A percentile compares a stretch with the other conserved stretches of the same genome.
Conservation (phyloP, 2,329 filamentous ascomycete species). For the Colletotrichum chrysophilum region DNA sequence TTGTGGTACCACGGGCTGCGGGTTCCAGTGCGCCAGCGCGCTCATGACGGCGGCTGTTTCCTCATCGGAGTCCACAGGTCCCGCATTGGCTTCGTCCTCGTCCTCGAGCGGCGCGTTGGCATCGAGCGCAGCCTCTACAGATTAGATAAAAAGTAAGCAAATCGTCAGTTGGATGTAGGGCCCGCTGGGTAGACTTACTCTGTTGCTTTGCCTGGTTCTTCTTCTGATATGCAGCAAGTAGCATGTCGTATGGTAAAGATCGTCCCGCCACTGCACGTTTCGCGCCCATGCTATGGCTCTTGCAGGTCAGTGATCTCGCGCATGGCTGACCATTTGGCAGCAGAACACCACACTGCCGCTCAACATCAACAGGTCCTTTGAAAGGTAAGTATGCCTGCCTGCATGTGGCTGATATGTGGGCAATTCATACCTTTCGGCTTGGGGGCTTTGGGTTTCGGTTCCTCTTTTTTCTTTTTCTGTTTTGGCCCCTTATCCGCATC, state of each 20-base stretch:
- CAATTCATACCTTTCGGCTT: slow-evolving; percentile 75
- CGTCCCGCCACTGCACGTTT: slow-evolving; percentile 88
- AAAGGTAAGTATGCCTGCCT: not conserved
- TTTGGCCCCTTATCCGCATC: slow-evolving; percentile 85
- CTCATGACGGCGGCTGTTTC: slow-evolving; percentile 90
- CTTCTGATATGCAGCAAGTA: slow-evolving; percentile 88
- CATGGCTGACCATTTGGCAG: slow-evolving; percentile 86
- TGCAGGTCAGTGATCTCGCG: slow-evolving; percentile 88
- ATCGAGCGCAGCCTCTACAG: slow-evolving; percentile 88
- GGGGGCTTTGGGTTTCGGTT: slow-evolving; percentile 80
- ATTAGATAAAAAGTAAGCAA: not conserved
- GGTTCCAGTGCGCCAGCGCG: slow-evolving; percentile 76
- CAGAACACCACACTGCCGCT: slow-evolving; percentile 89
- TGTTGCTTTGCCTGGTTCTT: slow-evolving; percentile 99
- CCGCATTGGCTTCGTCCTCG: slow-evolving; percentile 79
- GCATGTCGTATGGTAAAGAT: slow-evolving; percentile 90
- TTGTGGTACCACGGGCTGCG: slow-evolving; percentile 77
- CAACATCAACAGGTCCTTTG: slow-evolving; percentile 84
- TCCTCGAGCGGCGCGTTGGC: slow-evolving; percentile 91
- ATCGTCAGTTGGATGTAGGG: not conserved
- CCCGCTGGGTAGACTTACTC: slow-evolving; percentile 61
- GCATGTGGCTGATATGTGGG: not conserved
- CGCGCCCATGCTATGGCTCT: slow-evolving; percentile 93
- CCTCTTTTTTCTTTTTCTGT: slow-evolving; percentile 94
- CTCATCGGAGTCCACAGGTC: slow-evolving; percentile 91